phyloP scores from a whole-genome alignment of 2,329 filamentous ascomycete species.

The Fusarium tanahbumbuense region DNA sequence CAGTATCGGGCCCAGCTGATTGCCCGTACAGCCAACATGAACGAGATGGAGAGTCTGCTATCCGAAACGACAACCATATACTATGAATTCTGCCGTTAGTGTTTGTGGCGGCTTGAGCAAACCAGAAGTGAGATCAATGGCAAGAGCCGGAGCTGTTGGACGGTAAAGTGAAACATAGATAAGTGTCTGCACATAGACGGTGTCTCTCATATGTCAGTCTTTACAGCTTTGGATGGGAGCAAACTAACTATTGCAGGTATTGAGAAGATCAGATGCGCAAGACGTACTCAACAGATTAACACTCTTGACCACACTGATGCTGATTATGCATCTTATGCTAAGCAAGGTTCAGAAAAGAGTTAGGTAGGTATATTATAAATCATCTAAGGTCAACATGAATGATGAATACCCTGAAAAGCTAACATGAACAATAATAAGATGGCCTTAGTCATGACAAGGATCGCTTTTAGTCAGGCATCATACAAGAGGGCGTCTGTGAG shows the following conservation, averaged over 20 bases:
- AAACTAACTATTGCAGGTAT: too few species aligned
- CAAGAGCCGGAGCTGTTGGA: not conserved
- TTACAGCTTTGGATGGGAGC: too few species aligned
- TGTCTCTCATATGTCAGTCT: too few species aligned
- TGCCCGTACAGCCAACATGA: not conserved
- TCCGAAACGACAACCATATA: not conserved
- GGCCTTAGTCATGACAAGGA: not conserved
- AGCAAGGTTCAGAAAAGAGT: not conserved
- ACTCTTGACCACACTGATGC: not conserved
- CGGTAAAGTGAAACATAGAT: too few species aligned
- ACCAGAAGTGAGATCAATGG: too few species aligned
- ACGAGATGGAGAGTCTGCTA: not conserved
- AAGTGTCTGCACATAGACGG: too few species aligned
- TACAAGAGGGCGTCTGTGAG: not conserved
- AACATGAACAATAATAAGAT: not conserved
- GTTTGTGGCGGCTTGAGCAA: not conserved
- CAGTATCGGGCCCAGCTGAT: not conserved
- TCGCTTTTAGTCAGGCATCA: not conserved
- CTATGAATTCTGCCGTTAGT: fast-evolving
- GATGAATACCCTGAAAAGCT: too few species aligned
- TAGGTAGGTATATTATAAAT: too few species aligned
- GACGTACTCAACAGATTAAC: not conserved
- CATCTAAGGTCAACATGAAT: too few species aligned
- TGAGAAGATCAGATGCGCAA: not conserved
- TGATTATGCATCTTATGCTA: not conserved